Evolutionary conservation across 805 yeast species (phyloP).

Genomic region (Tetrapisispora fleetii): DNA sequence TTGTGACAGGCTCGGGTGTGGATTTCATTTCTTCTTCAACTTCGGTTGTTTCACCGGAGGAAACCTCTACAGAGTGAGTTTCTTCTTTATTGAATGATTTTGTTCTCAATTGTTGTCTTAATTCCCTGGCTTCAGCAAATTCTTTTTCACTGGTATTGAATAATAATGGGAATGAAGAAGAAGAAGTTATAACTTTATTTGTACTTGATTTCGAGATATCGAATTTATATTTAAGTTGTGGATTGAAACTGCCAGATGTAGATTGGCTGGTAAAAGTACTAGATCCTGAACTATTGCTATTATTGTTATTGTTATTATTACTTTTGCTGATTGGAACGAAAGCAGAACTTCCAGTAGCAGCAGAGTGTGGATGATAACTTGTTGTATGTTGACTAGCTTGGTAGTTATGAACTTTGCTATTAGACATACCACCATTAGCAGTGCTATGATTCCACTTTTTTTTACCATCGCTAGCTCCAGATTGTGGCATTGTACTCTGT

Average conservation of each 20-base stretch:
- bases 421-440: slow-evolving; percentile 2
- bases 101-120: slow-evolving; percentile 15
- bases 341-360: not conserved
- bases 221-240: slow-evolving; percentile 15
- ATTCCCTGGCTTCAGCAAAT: slow-evolving; percentile 25
- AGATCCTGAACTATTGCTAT: not conserved
- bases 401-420: slow-evolving; percentile 5
- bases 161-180: slow-evolving; percentile 21
- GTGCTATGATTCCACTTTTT: slow-evolving; percentile 17
- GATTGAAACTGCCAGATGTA: not conserved
- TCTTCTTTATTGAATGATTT: slow-evolving; percentile 3
- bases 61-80: not conserved
- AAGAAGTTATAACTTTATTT: not conserved
- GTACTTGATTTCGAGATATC: slow-evolving; percentile 15
- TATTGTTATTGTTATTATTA: not conserved
- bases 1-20: not conserved
- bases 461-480: slow-evolving; percentile 11
- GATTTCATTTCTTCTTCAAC: not conserved
- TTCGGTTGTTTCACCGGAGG: not conserved
- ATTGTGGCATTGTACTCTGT: slow-evolving; percentile 8
- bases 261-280: not conserved
- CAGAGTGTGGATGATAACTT: slow-evolving; percentile 4
- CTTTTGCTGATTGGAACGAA: not conserved
- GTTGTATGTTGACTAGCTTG: slow-evolving; percentile 13
- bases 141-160: slow-evolving; percentile 24